phyloP scores from a whole-genome alignment of 1,139 yeast species.

The Eremothecium cymbalariae region DNA sequence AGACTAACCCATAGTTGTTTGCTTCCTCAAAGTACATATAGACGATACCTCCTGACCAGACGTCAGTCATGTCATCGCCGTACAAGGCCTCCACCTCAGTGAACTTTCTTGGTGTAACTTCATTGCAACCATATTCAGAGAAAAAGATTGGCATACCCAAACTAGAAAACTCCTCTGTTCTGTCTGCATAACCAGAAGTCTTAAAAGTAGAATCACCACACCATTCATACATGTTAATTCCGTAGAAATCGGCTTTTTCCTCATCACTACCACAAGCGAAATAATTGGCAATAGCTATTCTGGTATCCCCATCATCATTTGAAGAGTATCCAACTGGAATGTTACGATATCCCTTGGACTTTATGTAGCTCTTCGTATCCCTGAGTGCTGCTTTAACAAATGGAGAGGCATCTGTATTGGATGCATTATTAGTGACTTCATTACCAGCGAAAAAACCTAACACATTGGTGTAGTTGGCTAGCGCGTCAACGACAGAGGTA shows the following conservation, averaged over 20 bases:
- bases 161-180: constrained; percentile 64
- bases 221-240: constrained; percentile 95
- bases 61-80: constrained; percentile 58
- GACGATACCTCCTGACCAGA: constrained; percentile 85
- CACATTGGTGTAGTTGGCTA: constrained; percentile 60
- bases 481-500: constrained; percentile 55
- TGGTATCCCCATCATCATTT: constrained; percentile 61
- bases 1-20: constrained; percentile 67
- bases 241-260: constrained; percentile 76
- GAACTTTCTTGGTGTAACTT: constrained; percentile 53
- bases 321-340: constrained; percentile 81
- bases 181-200: constrained; percentile 62
- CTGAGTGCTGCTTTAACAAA: constrained; percentile 76
- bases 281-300: constrained; percentile 64
- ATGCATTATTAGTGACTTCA: constrained; percentile 62
- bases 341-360: constrained; percentile 48
- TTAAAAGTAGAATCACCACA: constrained; percentile 66
- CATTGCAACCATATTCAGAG: constrained; percentile 78
- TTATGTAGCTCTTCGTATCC: constrained; percentile 64
- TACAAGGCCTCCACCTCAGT: constrained; percentile 61
- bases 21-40: constrained; percentile 74
- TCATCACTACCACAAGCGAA: constrained; percentile 65
- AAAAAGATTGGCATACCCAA: constrained; percentile 65
- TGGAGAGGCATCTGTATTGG: constrained; percentile 68
- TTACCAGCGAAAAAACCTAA: constrained; percentile 79